Evolutionary conservation across 2,329 filamentous ascomycete genomes (phyloP), one percentile per base, ranked within the genome.

Genomic region (Fusarium circinatum): DNA sequence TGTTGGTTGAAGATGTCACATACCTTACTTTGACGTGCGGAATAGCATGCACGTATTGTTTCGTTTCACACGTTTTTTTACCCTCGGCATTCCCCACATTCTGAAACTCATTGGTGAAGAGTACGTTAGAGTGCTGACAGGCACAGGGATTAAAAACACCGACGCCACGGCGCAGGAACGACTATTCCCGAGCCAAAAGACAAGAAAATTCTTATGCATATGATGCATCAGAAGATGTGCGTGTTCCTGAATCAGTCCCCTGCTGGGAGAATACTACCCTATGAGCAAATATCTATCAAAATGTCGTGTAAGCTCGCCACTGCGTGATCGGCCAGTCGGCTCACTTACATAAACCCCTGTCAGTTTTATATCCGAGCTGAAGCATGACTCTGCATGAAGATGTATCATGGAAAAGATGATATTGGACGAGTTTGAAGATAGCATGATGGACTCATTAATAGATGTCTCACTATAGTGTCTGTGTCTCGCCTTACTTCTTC

Each of bases 101-200:
- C 22, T 28, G 24, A 44, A 14, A 24, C 18, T 28, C 62, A 54
- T 41, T 66, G 47, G 62, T 47, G n/a, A 49, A 20, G 15, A 47
- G 17, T 39, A 36, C 18, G 60, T 54, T 57, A 71, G 47, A 63
- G 62, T 71, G 62, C 67, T 67, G 26, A 62, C 61, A 26, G 28
- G 42, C 28, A 32, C 62, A 65, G 47, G 62, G 57, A 41, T 65
- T 52, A 18, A 39, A n/a, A 34, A 12, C 34, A 70, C 62, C 67
- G 34, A 41, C 36, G 49, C 55, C 49, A 22, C 20, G 58, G 62
- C 38, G 30, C 45, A 59, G 55, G 59, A 39, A 41, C 58, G 26
- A 39, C 39, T 44, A 47, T 41, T 28, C 26, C 26, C 22, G 48
- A 22, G 26, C 24, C 26, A 38, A n/a, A 18, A 57, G 18, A 47